Evolutionary conservation across 2,329 filamentous ascomycete genomes (phyloP).

Genomic region (Ophidiomyces ophidiicola): DNA sequence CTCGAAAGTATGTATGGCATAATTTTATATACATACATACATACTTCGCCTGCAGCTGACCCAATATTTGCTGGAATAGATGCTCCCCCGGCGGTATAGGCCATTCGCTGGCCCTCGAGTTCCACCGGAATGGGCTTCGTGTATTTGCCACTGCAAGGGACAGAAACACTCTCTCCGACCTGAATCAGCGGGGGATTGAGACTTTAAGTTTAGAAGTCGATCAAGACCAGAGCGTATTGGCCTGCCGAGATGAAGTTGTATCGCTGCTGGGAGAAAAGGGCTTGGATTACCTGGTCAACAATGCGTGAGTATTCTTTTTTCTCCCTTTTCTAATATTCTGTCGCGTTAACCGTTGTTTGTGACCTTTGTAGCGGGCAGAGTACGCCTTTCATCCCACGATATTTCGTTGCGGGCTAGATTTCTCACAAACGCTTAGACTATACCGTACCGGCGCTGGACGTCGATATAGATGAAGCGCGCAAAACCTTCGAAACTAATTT

Average conservation of each 20-base stretch:
- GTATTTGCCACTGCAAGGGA: conserved; percentile 49
- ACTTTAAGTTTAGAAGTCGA: conserved; percentile 45
- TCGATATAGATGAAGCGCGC: conserved; percentile 38
- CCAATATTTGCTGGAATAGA: conserved; percentile 22
- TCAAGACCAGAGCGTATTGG: conserved; percentile 37
- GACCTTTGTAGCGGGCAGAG: conserved; percentile 9
- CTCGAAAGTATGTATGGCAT: neutral
- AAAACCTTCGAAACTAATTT: conserved; percentile 44
- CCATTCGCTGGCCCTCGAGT: conserved; percentile 46
- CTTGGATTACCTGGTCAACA: conserved; percentile 48
- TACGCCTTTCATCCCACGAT: conserved; percentile 4
- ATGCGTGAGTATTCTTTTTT: conserved; percentile 32
- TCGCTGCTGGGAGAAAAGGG: conserved; percentile 34
- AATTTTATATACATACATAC: neutral
- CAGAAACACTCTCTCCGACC: conserved; percentile 37
- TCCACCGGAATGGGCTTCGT: conserved; percentile 40
- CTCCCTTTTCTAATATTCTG: neutral
- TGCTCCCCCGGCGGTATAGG: conserved; percentile 47
- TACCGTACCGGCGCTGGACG: conserved; percentile 46
- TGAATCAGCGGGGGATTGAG: conserved; percentile 41
- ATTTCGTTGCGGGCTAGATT: neutral
- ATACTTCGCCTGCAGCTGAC: conserved; percentile 3
- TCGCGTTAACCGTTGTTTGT: too few relatives aligned
- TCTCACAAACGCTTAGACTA: conserved; percentile 32
- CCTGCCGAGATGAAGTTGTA: conserved; percentile 37